These are phyloP conservation scores for Geotrichum candidum DNA, from an alignment of 1,139 yeast genomes.

Conservation along the genomic window DNA sequence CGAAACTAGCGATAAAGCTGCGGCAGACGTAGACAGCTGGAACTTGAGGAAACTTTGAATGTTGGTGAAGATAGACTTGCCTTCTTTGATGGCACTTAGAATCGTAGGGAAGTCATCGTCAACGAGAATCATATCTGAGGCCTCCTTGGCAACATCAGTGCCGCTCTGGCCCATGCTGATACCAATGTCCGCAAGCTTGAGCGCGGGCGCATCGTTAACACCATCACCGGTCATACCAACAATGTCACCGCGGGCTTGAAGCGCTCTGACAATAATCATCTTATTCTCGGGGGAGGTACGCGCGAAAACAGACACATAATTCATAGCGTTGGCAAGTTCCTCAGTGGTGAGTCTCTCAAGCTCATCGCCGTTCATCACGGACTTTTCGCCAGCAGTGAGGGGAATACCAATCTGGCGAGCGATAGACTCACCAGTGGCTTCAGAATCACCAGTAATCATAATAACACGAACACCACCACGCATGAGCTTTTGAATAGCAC, in stretches of 20 bases:
- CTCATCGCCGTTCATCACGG: slow-evolving; percentile 79
- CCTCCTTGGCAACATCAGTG: slow-evolving; percentile 97
- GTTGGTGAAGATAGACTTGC: slow-evolving; percentile 91
- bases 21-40: slow-evolving; percentile 91
- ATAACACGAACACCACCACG: slow-evolving; percentile 93
- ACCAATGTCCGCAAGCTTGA: slow-evolving; percentile 94
- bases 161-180: slow-evolving; percentile 96
- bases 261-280: slow-evolving; percentile 81
- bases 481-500: slow-evolving; percentile 65
- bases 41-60: slow-evolving; percentile 91
- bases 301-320: slow-evolving; percentile 84
- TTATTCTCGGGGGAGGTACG: slow-evolving; percentile 97
- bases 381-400: slow-evolving; percentile 39
- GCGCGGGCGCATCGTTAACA: slow-evolving; percentile 98
- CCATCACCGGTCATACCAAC: slow-evolving; percentile 99
- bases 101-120: slow-evolving; percentile 96
- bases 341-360: slow-evolving; percentile 66
- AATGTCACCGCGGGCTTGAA: slow-evolving; percentile 87
- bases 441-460: slow-evolving; percentile 97
- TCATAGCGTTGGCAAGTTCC: slow-evolving; percentile 65
- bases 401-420: slow-evolving; percentile 94
- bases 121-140: slow-evolving; percentile 94
- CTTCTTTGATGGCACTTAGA: slow-evolving; percentile 88
- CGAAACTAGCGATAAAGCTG: slow-evolving; percentile 86
- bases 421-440: slow-evolving; percentile 84